These are phyloP conservation scores for Diaporthe citriasiana DNA, from an alignment of 2,329 filamentous ascomycete species.

Conservation along the genomic window DNA sequence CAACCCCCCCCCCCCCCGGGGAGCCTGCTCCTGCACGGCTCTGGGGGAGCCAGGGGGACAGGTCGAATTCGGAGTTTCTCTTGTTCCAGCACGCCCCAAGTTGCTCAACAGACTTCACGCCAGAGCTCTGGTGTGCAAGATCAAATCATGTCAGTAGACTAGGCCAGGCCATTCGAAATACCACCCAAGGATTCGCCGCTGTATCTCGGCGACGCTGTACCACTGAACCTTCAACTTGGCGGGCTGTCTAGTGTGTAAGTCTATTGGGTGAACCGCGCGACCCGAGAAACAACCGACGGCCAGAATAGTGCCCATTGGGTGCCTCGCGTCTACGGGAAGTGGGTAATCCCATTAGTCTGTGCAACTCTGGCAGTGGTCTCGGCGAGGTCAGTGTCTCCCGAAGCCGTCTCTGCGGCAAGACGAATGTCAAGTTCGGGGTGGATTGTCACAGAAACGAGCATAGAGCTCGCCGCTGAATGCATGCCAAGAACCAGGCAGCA, in stretches of 20 bases:
- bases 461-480: background rate
- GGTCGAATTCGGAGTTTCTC: conserved; percentile 30
- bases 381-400: conserved; percentile 22
- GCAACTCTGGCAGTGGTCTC: conserved; percentile 13
- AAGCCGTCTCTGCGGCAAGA: background rate
- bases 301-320: background rate
- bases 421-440: background rate
- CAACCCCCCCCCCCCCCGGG: too few relatives aligned
- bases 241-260: background rate
- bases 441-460: background rate
- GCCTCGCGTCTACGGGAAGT: conserved; percentile 12
- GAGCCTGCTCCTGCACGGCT: background rate
- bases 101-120: background rate
- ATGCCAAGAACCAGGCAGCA: conserved; percentile 14
- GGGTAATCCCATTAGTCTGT: conserved; percentile 18
- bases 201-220: conserved; percentile 16
- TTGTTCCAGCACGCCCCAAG: conserved; percentile 12
- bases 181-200: background rate
- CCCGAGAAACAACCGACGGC: conserved; percentile 2
- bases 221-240: conserved; percentile 18
- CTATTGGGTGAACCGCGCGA: background rate
- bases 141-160: conserved; percentile 26
- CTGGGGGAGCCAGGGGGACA: background rate
- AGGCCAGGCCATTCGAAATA: conserved; percentile 14
- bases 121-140: conserved; percentile 23